Percentiles rank a stretch among this genome's conserved stretches.
phyloP scores from a whole-genome alignment of 768 basidiomycete genomes.

The Lepiota subincarnata region DNA sequence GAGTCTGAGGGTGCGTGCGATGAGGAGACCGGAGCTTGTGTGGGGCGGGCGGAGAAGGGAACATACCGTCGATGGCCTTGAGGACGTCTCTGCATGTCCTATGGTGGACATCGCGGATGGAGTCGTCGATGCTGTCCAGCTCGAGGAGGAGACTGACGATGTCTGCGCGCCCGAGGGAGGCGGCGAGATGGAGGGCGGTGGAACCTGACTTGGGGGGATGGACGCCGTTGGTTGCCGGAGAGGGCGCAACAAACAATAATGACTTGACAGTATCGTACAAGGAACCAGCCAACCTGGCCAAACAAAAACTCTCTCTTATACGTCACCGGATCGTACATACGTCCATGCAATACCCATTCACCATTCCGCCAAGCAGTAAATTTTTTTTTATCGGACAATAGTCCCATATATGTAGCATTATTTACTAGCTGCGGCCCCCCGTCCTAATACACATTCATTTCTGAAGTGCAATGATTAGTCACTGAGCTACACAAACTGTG shows the following conservation, averaged over 20 bases:
- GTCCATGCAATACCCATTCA: no score
- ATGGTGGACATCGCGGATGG: constrained; percentile 61
- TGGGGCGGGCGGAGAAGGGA: background rate
- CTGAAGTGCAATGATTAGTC: no score
- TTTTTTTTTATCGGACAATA: no score
- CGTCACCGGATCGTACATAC: no score
- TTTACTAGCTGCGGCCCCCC: no score
- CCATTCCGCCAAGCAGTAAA: no score
- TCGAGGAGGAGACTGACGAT: constrained; percentile 73
- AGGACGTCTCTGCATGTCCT: constrained; percentile 62
- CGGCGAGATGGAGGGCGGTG: constrained; percentile 64
- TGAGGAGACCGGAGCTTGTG: background rate
- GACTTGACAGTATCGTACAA: no score
- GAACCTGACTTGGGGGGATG: constrained; percentile 75
- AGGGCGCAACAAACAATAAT: constrained; percentile 69
- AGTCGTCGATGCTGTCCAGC: constrained; percentile 79
- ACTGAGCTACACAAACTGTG: no score
- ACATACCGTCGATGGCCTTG: constrained; percentile 67
- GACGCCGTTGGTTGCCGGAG: constrained; percentile 70
- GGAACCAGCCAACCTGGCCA: no score
- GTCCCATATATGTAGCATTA: no score
- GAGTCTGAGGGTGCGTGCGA: constrained; percentile 67
- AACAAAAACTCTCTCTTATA: no score
- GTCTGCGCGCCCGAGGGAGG: constrained; percentile 67
- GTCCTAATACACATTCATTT: no score